Base-by-base conservation (phyloP, 805 yeast species). In the Metschnikowia noctiluminum region DNA sequence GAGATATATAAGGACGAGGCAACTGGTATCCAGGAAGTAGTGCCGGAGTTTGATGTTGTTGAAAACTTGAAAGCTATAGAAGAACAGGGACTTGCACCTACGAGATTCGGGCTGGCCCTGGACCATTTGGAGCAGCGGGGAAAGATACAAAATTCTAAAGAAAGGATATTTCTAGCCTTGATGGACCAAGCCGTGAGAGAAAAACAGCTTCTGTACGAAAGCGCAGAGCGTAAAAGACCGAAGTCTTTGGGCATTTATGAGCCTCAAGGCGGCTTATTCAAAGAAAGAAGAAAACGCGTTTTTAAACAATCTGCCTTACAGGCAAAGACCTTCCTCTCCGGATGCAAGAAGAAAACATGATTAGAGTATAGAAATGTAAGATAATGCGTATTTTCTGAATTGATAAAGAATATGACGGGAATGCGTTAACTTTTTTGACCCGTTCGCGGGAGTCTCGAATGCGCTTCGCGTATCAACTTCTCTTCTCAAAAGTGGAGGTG, bases 401-500 rank as follows among this genome's bases (percentile, higher is more conserved):
- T n/a, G 15, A 35, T n/a, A n/a, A 9, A 35, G 32, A 35, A 12
- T 13, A n/a, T 7, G 2, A 15, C 7, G 37, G 9, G 37, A 8
- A 8, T 35, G 4, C n/a, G 7, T 7, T 12, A 13, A 2, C 1
- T 14, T 35, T 12, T 35, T 6, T 41, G 44, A 35, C 10, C 28
- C 27, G 9, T 15, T 15, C 32, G 10, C 38, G 27, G 28, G 28
- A 14, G 7, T 11, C 2, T 34, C 13, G 5, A 3, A 12, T 8
- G 13, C 36, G 8, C 36, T 7, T 12, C n/a, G 5, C 2, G 6
- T 44, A 55, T 30, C 32, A 69, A 15, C 54, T 60, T 52, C 66
- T 66, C 66, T 76, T 79, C 60, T 76, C 66, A 54, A 62, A 74
- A 40, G 81, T 76, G 21, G 72, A 72, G 40, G 79, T 76, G 60